Evolutionary conservation across 2,329 filamentous ascomycete genomes (phyloP), one percentile per base, ranked within the genome.

Genomic region (Aureobasidium leucospermi): DNA sequence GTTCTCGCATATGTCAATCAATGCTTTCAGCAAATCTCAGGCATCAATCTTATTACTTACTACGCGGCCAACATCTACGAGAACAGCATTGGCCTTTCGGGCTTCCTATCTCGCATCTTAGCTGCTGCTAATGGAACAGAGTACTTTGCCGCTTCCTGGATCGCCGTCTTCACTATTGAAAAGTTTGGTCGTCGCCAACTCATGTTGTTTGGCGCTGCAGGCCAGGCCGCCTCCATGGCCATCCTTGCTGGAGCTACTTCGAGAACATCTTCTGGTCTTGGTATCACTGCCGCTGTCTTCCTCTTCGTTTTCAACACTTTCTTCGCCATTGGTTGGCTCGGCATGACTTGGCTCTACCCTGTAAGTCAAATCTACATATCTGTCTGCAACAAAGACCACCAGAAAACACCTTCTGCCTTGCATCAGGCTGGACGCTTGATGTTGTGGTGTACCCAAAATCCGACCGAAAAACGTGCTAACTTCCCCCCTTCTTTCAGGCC

Each of bases 181-280:
- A 74, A 73, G 53, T 70, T 79, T 56, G 78, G 78, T 13, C 75
- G 88, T 31, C 80, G 87, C 16, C 81, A 82, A 67, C 79, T 90
- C 62, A 90, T 91, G 85, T 73, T 90, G 16, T 82, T 89, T 63
- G 87, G 87, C 57, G 83, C 84, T 0, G 73, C 81, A 36, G 84
- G 84, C 4, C 61, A 63, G 56, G 59, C 63, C 11, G 59, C 62
- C 6, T 72, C 67, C 5, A 71, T 70, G 68, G 63, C 63, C 7
- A 62, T 72, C 11, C 61, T 70, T 7, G 70, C 67, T 6, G 67
- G 67, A 11, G 66, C 67, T 5, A 70, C 64, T 28, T 43, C 58
- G 63, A 13, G 51, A 19, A 42, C 43, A 15, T 45, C 49, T 28
- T 60, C 57, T 11, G 47, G n/a, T 7, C 55, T 34, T 15, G 64